These are phyloP conservation scores for Naegleria lovaniensis DNA, from an alignment of 208 protist genomes.

Conservation along the genomic window DNA sequence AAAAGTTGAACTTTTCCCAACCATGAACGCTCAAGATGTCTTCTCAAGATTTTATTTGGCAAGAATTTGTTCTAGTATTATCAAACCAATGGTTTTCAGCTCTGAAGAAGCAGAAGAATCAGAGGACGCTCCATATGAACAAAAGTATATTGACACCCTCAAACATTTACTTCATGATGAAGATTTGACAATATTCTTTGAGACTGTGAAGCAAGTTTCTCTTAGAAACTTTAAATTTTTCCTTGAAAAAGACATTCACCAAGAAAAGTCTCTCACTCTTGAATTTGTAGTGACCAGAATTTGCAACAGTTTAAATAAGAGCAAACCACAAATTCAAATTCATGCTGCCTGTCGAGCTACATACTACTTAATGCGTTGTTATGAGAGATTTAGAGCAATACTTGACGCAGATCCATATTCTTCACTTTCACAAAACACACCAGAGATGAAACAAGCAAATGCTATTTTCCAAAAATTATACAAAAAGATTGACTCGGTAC, in stretches of 20 bases:
- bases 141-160: not conserved
- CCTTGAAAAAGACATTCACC: slow-evolving; percentile 6
- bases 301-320: not conserved
- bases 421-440: not conserved
- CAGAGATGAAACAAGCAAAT: not conserved
- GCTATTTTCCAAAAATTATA: not conserved
- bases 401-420: not conserved
- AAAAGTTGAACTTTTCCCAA: not conserved
- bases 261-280: not conserved
- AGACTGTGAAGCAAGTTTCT: not conserved
- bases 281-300: slow-evolving; percentile 10
- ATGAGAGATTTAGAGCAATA: not conserved
- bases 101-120: not conserved
- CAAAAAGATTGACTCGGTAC: not conserved
- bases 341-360: slow-evolving; percentile 18
- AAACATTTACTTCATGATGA: slow-evolving; percentile 19
- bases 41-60: not conserved
- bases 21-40: not conserved
- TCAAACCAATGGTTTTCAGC: not conserved
- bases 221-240: not conserved
- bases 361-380: not conserved
- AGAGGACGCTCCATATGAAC: not conserved
- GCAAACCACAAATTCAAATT: slow-evolving; percentile 17
- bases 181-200: slow-evolving; percentile 19
- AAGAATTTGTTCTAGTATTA: not conserved